Conservation (phyloP, 2,329 filamentous ascomycete genomes). For the Calonectria pseudoreteaudii region DNA sequence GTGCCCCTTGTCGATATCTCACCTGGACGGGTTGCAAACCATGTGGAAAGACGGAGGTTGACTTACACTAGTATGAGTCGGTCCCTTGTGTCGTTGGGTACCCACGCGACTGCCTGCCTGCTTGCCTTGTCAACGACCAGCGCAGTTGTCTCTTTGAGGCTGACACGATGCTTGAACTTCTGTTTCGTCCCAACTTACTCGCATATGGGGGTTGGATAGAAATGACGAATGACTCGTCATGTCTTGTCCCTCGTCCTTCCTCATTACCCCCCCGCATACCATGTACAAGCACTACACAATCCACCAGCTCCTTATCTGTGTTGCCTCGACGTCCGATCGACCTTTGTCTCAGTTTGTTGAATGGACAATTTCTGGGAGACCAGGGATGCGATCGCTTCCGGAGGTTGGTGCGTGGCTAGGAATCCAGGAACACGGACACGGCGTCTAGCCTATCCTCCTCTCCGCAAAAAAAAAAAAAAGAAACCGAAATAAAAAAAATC, state of each 20-base stretch:
- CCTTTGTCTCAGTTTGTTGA: not conserved
- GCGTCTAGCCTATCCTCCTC: slow-evolving; percentile 32
- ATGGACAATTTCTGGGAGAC: not conserved
- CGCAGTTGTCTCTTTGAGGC: not conserved
- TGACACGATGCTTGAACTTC: not conserved
- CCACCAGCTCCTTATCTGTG: not conserved
- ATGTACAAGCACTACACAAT: not conserved
- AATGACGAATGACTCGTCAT: slow-evolving; percentile 23
- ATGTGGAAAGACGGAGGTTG: not conserved
- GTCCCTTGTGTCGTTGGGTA: not conserved
- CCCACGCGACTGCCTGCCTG: slow-evolving; percentile 10
- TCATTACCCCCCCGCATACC: not conserved
- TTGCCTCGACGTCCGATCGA: not conserved
- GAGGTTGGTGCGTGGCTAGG: slow-evolving; percentile 9
- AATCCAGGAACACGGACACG: slow-evolving; percentile 32
- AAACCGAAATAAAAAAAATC: slow-evolving; percentile 3
- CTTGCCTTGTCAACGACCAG: not conserved
- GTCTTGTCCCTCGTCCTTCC: not conserved
- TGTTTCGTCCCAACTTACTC: not conserved
- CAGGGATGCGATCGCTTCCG: not conserved
- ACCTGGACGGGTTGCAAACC: not conserved
- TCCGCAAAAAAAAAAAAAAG: slow-evolving; percentile 23
- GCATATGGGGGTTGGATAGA: not conserved
- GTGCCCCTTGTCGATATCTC: not conserved
- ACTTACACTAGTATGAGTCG: not conserved